Base-by-base conservation (phyloP, 495 filamentous ascomycete species). In the Penicillium riverlandense region DNA sequence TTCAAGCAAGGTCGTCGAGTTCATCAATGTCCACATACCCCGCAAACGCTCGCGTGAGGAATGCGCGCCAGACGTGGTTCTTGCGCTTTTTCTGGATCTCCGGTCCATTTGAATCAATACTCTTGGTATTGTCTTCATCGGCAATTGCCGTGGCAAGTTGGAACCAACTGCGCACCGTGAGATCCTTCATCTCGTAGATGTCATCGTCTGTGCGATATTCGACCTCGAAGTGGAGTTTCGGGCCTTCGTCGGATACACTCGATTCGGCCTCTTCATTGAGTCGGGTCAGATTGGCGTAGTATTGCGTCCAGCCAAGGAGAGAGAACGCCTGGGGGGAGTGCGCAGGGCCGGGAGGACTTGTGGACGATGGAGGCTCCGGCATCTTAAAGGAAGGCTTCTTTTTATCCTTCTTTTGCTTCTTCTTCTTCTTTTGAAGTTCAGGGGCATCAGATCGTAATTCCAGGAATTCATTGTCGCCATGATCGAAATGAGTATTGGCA, bases 281-380 rank as follows among this genome's bases (percentile, higher is more conserved):
- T 46, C 75, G 65, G 0, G 94, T 96, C 2, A 99, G 69, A 65
- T 99, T 99, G 35, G 90, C 89, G 61, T 75, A 95, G 67, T 94
- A 96, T 53, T 99, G 92, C 4, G 80, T 90, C 57, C 85, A 96
- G 8, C 84, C 73, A 2, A 86, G 71, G 48, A 85, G 67, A 0
- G 86, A 83, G 16, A 95, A 70, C 0, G 87, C 66, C 59, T 99
- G 94, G 28, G 85, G 81, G 4, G 84, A 91, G 62, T 99, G 97
- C 4, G 88, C 94, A 0, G 92, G 92, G 2, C 92, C 92, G 0
- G 92, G 94, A 8, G 82, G 80, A 16, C 84, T 59, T 4, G 77
- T 74, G 52, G 82, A 78, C 1, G 88, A 80, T 9, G 92, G 92
- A 1, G 82, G 75, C 7, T 76, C 58, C 0, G 92, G 92, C 4